These are phyloP conservation scores for Podaxis mareebaensis DNA, from an alignment of 768 basidiomycete species.

Conservation along the genomic window DNA sequence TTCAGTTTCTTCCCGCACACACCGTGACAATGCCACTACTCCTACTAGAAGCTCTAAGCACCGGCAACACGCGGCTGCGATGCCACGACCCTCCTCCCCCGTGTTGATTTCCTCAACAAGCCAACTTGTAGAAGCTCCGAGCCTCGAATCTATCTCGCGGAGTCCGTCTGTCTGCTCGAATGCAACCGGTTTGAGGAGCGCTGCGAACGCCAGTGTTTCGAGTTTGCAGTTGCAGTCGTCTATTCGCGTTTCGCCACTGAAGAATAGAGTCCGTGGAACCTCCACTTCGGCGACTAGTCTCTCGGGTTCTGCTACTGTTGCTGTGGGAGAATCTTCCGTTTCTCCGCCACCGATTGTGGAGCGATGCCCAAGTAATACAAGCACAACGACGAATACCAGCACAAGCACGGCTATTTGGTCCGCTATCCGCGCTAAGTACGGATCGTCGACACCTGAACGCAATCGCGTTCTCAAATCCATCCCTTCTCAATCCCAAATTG, in stretches of 20 bases:
- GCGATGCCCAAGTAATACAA: constrained; percentile 12
- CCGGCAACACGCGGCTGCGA: constrained; percentile 1
- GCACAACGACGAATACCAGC: constrained; percentile 4
- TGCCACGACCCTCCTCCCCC: constrained; percentile 13
- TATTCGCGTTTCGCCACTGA: constrained; percentile 15
- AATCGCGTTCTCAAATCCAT: constrained; percentile 32
- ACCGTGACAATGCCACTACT: constrained; percentile 2
- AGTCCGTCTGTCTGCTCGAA: constrained; percentile 12
- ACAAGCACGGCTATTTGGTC: constrained; percentile 13
- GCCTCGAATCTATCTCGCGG: constrained; percentile 2
- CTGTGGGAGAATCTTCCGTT: neutral
- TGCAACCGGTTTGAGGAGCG: constrained; percentile 2
- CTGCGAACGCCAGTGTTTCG: constrained; percentile 13
- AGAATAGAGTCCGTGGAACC: neutral
- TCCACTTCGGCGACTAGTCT: neutral
- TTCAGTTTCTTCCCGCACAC: constrained; percentile 11
- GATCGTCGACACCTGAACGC: neutral
- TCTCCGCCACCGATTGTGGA: neutral
- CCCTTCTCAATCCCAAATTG: constrained; percentile 33
- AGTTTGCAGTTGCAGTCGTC: constrained; percentile 9
- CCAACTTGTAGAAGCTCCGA: constrained; percentile 10
- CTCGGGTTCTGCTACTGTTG: neutral
- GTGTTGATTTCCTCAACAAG: constrained; percentile 15
- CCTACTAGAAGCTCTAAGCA: neutral
- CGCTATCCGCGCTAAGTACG: neutral